These are phyloP conservation scores for Fomitopsis pulvina DNA, from an alignment of 768 basidiomycete genomes.

Conservation along the genomic window DNA sequence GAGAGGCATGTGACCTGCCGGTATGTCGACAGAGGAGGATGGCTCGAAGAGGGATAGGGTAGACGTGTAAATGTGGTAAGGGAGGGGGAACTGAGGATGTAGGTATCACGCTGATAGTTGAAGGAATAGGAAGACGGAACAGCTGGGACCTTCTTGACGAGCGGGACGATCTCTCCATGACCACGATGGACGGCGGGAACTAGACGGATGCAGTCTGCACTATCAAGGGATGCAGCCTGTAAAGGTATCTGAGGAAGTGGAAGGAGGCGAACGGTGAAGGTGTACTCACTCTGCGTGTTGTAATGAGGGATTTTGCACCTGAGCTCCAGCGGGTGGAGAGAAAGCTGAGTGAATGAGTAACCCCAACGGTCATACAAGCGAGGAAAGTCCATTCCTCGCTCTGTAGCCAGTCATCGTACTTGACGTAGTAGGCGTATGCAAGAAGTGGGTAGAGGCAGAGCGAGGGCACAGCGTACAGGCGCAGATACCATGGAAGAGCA, in stretches of 20 bases:
- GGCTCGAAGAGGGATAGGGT: slow-evolving; percentile 78
- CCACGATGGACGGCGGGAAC: slow-evolving; percentile 79
- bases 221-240: slow-evolving; percentile 56
- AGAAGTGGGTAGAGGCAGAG: slow-evolving; percentile 77
- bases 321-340: slow-evolving; percentile 88
- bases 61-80: slow-evolving; percentile 69
- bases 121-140: slow-evolving; percentile 73
- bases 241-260: not conserved
- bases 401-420: slow-evolving; percentile 85
- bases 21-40: slow-evolving; percentile 66
- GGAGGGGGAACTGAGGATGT: slow-evolving; percentile 53
- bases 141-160: slow-evolving; percentile 53
- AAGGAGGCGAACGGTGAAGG: not conserved
- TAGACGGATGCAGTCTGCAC: slow-evolving; percentile 78
- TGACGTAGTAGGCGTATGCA: slow-evolving; percentile 87
- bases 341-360: slow-evolving; percentile 88
- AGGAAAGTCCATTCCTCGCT: slow-evolving; percentile 99
- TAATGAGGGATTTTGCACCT: slow-evolving; percentile 70
- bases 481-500: slow-evolving; percentile 30
- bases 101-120: slow-evolving; percentile 93
- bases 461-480: slow-evolving; percentile 73
- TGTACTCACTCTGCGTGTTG: slow-evolving; percentile 57
- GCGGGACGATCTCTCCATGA: slow-evolving; percentile 79
- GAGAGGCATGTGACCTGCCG: slow-evolving; percentile 51
- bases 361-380: slow-evolving; percentile 77